Evolutionary conservation across 2,329 filamentous ascomycete species (phyloP).

Genomic region (Paraphaeosphaeria sporulosa): DNA sequence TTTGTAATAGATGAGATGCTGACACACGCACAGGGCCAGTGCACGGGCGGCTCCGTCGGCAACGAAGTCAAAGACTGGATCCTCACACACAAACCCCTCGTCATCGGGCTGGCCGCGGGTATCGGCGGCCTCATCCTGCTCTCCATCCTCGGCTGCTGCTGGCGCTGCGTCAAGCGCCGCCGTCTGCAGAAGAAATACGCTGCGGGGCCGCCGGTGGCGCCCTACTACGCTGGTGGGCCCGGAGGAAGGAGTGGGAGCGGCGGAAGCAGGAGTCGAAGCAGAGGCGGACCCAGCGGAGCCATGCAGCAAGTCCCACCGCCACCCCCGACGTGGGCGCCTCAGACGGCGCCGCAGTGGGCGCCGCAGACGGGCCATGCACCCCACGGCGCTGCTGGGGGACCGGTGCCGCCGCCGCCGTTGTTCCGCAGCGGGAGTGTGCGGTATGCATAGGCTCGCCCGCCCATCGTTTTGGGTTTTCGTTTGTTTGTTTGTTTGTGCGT

Average conservation of each 20-base stretch:
- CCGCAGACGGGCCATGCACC: not conserved
- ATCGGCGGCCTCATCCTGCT: constrained; percentile 75
- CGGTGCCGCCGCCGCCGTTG: constrained; percentile 1
- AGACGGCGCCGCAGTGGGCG: not conserved
- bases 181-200: constrained; percentile 33
- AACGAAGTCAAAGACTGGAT: constrained; percentile 81
- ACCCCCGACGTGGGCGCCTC: too few species aligned
- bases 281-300: not conserved
- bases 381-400: not conserved
- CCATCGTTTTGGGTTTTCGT: not conserved
- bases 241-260: constrained; percentile 3
- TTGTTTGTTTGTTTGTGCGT: not conserved
- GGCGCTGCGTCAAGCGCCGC: constrained; percentile 57
- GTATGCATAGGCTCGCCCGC: not conserved
- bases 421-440: constrained; percentile 1
- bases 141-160: constrained; percentile 71
- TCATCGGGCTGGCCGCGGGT: constrained; percentile 78
- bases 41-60: constrained; percentile 72
- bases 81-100: constrained; percentile 75
- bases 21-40: constrained; percentile 78
- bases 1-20: too few species aligned
- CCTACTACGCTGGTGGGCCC: constrained; percentile 5
- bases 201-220: constrained; percentile 25
- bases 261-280: not conserved
- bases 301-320: not conserved